Evolutionary conservation across 352 stramenopile species (phyloP), one percentile per base, ranked within the genome.

Genomic region (Pythium pyrilobum): DNA sequence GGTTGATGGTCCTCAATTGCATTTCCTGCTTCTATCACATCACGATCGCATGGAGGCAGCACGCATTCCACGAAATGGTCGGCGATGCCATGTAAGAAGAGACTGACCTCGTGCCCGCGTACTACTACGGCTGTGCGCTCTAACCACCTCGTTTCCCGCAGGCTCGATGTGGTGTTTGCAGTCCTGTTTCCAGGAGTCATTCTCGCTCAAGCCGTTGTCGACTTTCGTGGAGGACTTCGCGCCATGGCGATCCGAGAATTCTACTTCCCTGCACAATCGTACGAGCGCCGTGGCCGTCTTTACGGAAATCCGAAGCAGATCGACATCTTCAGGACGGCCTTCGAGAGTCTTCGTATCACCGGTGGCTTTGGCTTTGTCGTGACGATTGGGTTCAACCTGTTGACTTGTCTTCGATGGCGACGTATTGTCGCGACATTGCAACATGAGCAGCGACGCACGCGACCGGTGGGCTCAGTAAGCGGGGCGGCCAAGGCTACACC

Each of bases 11-110:
- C n/a, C 25, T 69, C 31, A 81, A 81, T 49, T 64, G 61, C 6
- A 56, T 71, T 24, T 28, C 60, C 7, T 67, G 58, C 15, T 74
- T 67, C 32, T 76, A 72, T 18, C 42, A 64, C 32, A 63, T 75
- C 13, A 52, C 62, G 16, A 64, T 81, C 47, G 58, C 49, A 0
- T 75, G 71, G 71, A 67, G 62, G 28, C 20, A 70, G 15, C 24
- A 58, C 20, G 54, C 48, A 2, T 48, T 75, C 10, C 47, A 66
- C 28, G 57, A 77, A 31, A 70, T 74, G 27, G 13, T 77, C 13
- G 69, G 59, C 16, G 67, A 80, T 38, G 69, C 71, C 2, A 55
- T 77, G 64, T 77, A 65, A 51, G 64, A 10, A n/a, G n/a, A n/a
- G n/a, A n/a, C n/a, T n/a, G n/a, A n/a, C n/a, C n/a, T n/a, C n/a